phyloP scores from a whole-genome alignment of 192 early-diverging fungal genomes.

The Mortierella alpina region DNA sequence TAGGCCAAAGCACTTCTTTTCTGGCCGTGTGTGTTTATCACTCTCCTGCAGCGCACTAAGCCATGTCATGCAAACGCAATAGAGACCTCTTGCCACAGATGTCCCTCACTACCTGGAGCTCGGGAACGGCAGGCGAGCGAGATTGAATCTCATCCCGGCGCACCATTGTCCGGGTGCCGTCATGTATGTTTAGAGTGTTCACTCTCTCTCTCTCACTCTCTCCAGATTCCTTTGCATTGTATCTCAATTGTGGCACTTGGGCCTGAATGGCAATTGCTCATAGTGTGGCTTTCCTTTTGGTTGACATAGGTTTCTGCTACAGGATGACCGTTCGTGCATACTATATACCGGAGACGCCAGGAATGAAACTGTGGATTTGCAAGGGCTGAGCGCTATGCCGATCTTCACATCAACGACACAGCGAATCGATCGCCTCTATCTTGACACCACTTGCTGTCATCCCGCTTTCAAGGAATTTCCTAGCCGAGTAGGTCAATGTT shows the following conservation, averaged over 20 bases:
- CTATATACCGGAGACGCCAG: slow-evolving; percentile 45
- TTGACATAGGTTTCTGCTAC: slow-evolving; percentile 25
- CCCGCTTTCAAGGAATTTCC: slow-evolving; percentile 48
- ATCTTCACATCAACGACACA: slow-evolving; percentile 21
- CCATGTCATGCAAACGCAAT: background rate
- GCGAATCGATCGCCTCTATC: slow-evolving; percentile 55
- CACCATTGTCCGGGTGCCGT: slow-evolving; percentile 65
- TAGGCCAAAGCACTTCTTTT: background rate
- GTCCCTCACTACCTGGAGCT: slow-evolving; percentile 40
- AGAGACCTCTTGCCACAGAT: slow-evolving; percentile 33
- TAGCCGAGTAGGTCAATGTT: slow-evolving; percentile 31
- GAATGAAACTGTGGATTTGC: slow-evolving; percentile 28
- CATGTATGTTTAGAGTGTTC: slow-evolving; percentile 37
- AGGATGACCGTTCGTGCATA: slow-evolving; percentile 43
- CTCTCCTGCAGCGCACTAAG: slow-evolving; percentile 2
- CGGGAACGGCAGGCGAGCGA: slow-evolving; percentile 40
- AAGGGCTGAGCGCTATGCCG: slow-evolving; percentile 16
- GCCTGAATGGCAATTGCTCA: no score
- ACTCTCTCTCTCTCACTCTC: background rate
- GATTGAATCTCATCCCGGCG: slow-evolving; percentile 56
- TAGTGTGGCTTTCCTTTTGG: background rate
- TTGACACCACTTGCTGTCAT: slow-evolving; percentile 64
- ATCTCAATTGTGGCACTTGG: no score
- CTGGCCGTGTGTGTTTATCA: background rate
- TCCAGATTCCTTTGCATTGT: no score